Conservation (phyloP, 176 grass and related monocot genomes). For the Areca catechu region DNA sequence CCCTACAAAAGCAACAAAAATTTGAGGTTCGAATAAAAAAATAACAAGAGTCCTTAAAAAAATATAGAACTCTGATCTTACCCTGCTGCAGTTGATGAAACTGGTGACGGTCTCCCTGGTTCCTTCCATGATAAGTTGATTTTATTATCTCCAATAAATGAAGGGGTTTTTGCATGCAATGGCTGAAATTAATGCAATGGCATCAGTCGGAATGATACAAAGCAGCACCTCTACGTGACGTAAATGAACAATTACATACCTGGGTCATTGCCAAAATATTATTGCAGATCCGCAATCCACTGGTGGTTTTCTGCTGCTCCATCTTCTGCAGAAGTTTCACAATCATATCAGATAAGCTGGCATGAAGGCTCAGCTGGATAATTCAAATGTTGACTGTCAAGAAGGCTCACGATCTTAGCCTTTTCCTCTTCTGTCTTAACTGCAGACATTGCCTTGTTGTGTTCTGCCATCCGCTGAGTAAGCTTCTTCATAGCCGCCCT, state of each 20-base stretch:
- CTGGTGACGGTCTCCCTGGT: slow-evolving; percentile 47
- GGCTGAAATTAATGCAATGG: slow-evolving; percentile 37
- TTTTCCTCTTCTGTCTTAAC: slow-evolving; percentile 83
- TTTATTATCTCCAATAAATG: slow-evolving; percentile 81
- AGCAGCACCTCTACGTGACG: background rate
- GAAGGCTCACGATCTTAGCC: slow-evolving; percentile 68
- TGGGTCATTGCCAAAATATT: slow-evolving; percentile 90
- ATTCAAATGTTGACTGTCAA: too few relatives aligned
- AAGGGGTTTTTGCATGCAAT: slow-evolving; percentile 75
- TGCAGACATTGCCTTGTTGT: slow-evolving; percentile 65
- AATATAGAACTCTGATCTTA: slow-evolving; percentile 14
- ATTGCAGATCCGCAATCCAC: slow-evolving; percentile 62
- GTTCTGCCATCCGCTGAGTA: slow-evolving; percentile 77
- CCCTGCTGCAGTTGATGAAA: slow-evolving; percentile 35
- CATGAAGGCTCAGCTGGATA: too few relatives aligned
- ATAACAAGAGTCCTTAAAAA: slow-evolving; percentile 1
- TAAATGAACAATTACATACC: slow-evolving; percentile 28
- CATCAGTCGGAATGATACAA: background rate
- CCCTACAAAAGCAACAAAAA: slow-evolving; percentile 34
- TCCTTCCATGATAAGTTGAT: slow-evolving; percentile 89
- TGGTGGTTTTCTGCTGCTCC: slow-evolving; percentile 69
- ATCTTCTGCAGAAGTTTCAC: slow-evolving; percentile 46
- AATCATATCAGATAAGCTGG: too few relatives aligned
- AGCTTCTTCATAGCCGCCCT: slow-evolving; percentile 63
- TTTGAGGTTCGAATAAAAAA: slow-evolving; percentile 4